Evolutionary conservation across 257 asterid species (phyloP).

Genomic region (Cinchona pubescens): DNA sequence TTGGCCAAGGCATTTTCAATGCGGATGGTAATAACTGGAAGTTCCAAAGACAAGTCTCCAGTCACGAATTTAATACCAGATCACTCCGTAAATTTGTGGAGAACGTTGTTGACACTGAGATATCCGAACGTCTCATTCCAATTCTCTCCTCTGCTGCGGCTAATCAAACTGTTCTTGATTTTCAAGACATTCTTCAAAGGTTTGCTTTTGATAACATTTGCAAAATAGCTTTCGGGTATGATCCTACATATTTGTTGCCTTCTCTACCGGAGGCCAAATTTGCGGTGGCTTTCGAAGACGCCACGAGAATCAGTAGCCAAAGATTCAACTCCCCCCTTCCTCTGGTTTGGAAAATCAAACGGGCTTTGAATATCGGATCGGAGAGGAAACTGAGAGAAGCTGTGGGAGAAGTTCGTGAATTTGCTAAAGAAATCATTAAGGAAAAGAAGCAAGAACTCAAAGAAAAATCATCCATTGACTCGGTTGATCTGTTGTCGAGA

Average conservation of each 20-base stretch:
- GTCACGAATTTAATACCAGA: conserved; percentile 55
- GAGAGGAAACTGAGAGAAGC: conserved; percentile 38
- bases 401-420: conserved; percentile 29
- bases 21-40: conserved; percentile 60
- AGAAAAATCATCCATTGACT: conserved; percentile 15
- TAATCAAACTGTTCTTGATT: conserved; percentile 29
- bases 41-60: conserved; percentile 52
- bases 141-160: conserved; percentile 19
- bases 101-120: conserved; percentile 50
- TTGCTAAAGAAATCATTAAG: conserved; percentile 38
- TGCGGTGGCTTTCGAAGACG: conserved; percentile 43
- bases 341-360: conserved; percentile 42
- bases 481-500: conserved; percentile 54
- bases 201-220: conserved; percentile 73
- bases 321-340: conserved; percentile 38
- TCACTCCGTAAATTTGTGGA: conserved; percentile 57
- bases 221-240: conserved; percentile 58
- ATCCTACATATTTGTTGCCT: conserved; percentile 49
- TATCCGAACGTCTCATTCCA: conserved; percentile 44
- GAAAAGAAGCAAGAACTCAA: conserved; percentile 35
- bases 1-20: conserved; percentile 66
- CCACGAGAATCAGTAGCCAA: conserved; percentile 26
- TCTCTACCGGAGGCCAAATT: conserved; percentile 45
- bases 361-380: conserved; percentile 37
- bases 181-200: conserved; percentile 60